Percentiles rank a stretch among this genome's conserved stretches.
phyloP scores from a whole-genome alignment of 2,329 filamentous ascomycete species.

The Escovopsis sp. region DNA sequence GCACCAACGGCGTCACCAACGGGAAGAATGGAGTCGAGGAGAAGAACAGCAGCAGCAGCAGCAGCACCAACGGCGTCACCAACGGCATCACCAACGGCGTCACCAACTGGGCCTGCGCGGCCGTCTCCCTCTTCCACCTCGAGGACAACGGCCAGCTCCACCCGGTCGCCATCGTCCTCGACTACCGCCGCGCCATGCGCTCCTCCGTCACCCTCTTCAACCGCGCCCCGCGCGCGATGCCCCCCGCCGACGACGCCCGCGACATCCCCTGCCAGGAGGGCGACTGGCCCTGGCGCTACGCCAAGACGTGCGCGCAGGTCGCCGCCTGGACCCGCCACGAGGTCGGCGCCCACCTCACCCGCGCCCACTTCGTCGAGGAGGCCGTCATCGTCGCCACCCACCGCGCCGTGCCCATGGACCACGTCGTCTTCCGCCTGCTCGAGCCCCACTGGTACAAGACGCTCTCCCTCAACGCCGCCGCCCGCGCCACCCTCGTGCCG shows the following conservation, averaged over 20 bases:
- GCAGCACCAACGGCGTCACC: slow-evolving; percentile 13
- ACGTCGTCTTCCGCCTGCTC: slow-evolving; percentile 27
- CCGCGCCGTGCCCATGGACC: slow-evolving; percentile 24
- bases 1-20: too few species aligned
- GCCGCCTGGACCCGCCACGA: slow-evolving; percentile 35
- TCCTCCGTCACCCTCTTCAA: slow-evolving; percentile 35
- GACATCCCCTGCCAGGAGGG: slow-evolving; percentile 16
- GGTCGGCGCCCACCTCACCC: slow-evolving; percentile 27
- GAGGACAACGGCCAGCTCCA: slow-evolving; percentile 28
- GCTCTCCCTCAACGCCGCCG: slow-evolving; percentile 31
- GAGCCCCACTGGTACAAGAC: slow-evolving; percentile 35
- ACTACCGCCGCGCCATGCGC: slow-evolving; percentile 26
- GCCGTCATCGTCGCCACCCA: slow-evolving; percentile 30
- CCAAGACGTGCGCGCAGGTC: slow-evolving; percentile 32
- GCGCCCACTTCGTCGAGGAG: slow-evolving; percentile 32
- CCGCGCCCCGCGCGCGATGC: slow-evolving; percentile 19
- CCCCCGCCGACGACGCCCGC: slow-evolving; percentile 5
- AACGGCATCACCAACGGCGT: too few species aligned
- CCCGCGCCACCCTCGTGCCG: slow-evolving; percentile 27
- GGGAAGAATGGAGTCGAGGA: too few species aligned
- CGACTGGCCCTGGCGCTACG: slow-evolving; percentile 38
- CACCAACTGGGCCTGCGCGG: slow-evolving; percentile 21
- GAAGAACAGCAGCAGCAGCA: too few species aligned
- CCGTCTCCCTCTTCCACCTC: slow-evolving; percentile 28
- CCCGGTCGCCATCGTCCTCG: slow-evolving; percentile 31